These are phyloP conservation scores for Fusarium circinatum DNA, from an alignment of 2,329 filamentous ascomycete species.

Conservation along the genomic window DNA sequence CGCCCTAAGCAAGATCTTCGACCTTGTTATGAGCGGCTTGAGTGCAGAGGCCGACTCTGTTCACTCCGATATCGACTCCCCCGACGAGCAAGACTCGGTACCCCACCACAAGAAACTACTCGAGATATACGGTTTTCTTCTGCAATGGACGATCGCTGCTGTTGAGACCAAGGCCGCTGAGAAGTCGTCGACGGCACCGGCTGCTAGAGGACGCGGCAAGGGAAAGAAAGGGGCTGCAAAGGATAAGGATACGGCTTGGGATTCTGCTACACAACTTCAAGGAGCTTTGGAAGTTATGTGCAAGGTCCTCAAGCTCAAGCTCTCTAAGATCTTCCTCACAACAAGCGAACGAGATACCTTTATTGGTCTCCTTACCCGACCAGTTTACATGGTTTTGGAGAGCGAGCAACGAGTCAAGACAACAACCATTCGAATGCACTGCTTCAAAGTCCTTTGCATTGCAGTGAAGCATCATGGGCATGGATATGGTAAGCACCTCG, in stretches of 20 bases:
- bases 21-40: slow-evolving; percentile 86
- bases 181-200: slow-evolving; percentile 76
- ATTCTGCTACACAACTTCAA: slow-evolving; percentile 88
- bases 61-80: slow-evolving; percentile 83
- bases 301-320: slow-evolving; percentile 92
- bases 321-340: slow-evolving; percentile 92
- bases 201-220: slow-evolving; percentile 77
- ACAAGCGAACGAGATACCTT: slow-evolving; percentile 97
- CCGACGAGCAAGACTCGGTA: slow-evolving; percentile 87
- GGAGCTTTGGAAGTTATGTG: slow-evolving; percentile 92
- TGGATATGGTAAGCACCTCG: slow-evolving; percentile 76
- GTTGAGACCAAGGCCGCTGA: slow-evolving; percentile 94
- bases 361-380: slow-evolving; percentile 88
- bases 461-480: slow-evolving; percentile 98
- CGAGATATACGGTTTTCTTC: slow-evolving; percentile 91
- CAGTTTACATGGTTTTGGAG: slow-evolving; percentile 93
- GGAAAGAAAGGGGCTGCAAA: slow-evolving; percentile 81
- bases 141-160: slow-evolving; percentile 96
- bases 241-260: slow-evolving; percentile 89
- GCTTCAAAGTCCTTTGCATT: slow-evolving; percentile 95
- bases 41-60: slow-evolving; percentile 87
- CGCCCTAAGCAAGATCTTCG: slow-evolving; percentile 90
- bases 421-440: slow-evolving; percentile 91
- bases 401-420: slow-evolving; percentile 93
- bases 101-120: slow-evolving; percentile 90